A percentile compares a stretch with the other conserved stretches of the same genome.
Conservation (phyloP, 345 rosid genomes). For the Eucalyptus regnans region DNA sequence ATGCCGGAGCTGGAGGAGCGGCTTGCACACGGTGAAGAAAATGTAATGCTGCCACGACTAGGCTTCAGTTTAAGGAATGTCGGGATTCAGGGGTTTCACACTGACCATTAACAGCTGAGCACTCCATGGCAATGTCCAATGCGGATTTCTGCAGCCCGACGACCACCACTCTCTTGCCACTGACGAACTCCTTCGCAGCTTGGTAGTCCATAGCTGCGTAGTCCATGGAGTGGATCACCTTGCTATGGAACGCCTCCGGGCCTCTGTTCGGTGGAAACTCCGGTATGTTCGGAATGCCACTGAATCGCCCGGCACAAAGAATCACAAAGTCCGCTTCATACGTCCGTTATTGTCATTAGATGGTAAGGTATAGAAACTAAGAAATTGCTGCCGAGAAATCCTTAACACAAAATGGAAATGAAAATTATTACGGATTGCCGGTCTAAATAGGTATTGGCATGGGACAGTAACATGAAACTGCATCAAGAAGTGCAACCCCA, state of each 20-base stretch:
- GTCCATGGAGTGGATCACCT: conserved; percentile 37
- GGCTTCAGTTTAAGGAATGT: not conserved
- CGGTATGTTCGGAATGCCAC: conserved; percentile 27
- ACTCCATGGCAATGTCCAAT: conserved; percentile 25
- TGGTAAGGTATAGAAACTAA: not conserved
- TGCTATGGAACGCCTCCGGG: conserved; percentile 27
- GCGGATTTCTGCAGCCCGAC: conserved; percentile 31
- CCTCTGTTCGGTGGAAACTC: conserved; percentile 20
- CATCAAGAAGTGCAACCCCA: not conserved
- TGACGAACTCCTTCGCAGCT: not conserved
- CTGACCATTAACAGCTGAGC: conserved; percentile 17
- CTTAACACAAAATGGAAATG: not conserved
- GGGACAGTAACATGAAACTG: not conserved
- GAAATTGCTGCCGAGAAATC: not conserved
- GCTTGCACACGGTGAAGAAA: not conserved
- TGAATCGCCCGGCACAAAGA: conserved; percentile 18
- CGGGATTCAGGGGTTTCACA: not conserved
- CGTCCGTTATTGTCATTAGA: not conserved
- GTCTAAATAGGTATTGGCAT: not conserved
- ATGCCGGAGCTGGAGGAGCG: not conserved
- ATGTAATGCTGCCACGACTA: too few species aligned
- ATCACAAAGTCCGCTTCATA: conserved; percentile 19
- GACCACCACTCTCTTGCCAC: conserved; percentile 17
- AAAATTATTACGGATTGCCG: not conserved
- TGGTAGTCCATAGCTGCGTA: conserved; percentile 7